Evolutionary conservation across 1,139 yeast species (phyloP).

Genomic region (Pichia terricola): DNA sequence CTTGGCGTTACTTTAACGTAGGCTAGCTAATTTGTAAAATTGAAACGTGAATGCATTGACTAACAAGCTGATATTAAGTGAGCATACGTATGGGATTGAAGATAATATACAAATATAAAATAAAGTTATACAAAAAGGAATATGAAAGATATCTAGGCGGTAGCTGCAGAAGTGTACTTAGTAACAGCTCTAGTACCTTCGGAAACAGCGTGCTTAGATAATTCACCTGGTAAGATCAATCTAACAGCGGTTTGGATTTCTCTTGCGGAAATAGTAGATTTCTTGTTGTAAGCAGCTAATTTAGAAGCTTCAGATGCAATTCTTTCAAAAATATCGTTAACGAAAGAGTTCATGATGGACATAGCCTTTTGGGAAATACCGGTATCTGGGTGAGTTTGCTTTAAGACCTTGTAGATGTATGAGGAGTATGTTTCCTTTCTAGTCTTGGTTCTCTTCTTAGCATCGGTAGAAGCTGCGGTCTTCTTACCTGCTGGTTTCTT

Average conservation of each 20-base stretch:
- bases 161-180: constrained; percentile 87
- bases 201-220: constrained; percentile 98
- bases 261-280: constrained; percentile 97
- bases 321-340: constrained; percentile 92
- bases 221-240: constrained; percentile 98
- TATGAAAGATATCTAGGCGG: constrained; percentile 24
- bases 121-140: too few species aligned
- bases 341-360: constrained; percentile 99
- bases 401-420: constrained; percentile 95
- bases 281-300: constrained; percentile 99
- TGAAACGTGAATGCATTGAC: too few species aligned
- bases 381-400: constrained; percentile 99
- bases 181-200: constrained; percentile 99
- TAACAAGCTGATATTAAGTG: too few species aligned
- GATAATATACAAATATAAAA: too few species aligned
- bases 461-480: constrained; percentile 62
- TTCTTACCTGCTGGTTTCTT: constrained; percentile 97
- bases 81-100: too few species aligned
- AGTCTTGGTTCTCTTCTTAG: constrained; percentile 92
- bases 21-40: too few species aligned
- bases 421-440: constrained; percentile 99
- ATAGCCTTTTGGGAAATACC: constrained; percentile 99
- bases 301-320: constrained; percentile 97
- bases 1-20: too few species aligned
- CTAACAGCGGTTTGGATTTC: constrained; percentile 99